phyloP scores from a whole-genome alignment of 176 grass and related monocot genomes.

The Zoysia japonica region DNA sequence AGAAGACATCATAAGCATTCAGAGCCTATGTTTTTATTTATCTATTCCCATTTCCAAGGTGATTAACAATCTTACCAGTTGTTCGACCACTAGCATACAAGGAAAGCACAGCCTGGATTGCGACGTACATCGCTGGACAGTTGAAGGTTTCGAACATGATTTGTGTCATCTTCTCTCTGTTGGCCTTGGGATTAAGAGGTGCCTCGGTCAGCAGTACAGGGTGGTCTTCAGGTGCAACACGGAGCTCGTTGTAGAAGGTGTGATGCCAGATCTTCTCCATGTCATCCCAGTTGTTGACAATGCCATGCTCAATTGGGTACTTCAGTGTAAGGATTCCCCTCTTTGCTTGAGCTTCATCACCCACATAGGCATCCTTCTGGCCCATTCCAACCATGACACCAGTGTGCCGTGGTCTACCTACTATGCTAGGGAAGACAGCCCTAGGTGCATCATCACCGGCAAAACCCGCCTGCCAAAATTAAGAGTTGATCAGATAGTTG shows the following conservation, averaged over 20 bases:
- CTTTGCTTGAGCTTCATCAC: constrained; percentile 85
- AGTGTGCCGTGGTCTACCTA: constrained; percentile 77
- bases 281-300: constrained; percentile 86
- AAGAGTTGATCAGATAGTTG: constrained; percentile 2
- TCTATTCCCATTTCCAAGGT: neutral
- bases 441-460: constrained; percentile 83
- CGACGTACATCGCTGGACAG: constrained; percentile 82
- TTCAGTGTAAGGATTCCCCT: constrained; percentile 86
- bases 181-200: constrained; percentile 86
- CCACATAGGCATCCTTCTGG: constrained; percentile 90
- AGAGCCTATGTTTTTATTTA: neutral
- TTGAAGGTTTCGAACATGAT: constrained; percentile 92
- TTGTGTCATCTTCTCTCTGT: constrained; percentile 92
- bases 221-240: constrained; percentile 79
- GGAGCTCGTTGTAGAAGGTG: constrained; percentile 84
- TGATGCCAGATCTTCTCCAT: constrained; percentile 97
- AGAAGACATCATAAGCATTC: neutral
- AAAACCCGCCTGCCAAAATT: constrained; percentile 65
- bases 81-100: constrained; percentile 84
- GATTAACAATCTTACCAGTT: constrained; percentile 54
- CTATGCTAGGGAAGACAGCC: constrained; percentile 87
- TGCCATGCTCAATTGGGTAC: constrained; percentile 87
- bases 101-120: constrained; percentile 84
- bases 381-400: constrained; percentile 96
- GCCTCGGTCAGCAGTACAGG: constrained; percentile 76